phyloP scores from a whole-genome alignment of 768 basidiomycete genomes.

The Sistotremastrum niveocremeum region DNA sequence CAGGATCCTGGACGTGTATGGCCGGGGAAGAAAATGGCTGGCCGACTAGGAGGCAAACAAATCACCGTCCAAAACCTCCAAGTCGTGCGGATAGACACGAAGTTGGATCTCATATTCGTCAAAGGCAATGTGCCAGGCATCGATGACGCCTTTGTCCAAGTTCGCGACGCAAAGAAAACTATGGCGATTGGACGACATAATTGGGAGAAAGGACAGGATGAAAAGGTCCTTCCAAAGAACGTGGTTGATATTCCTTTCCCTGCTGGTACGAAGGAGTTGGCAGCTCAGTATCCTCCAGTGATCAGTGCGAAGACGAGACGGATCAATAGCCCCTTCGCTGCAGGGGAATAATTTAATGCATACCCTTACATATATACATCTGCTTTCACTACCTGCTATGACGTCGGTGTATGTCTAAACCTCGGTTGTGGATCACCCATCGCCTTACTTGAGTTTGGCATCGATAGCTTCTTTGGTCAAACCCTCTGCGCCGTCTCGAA shows the following conservation, averaged over 20 bases:
- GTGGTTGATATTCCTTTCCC: constrained; percentile 85
- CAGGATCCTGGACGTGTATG: constrained; percentile 94
- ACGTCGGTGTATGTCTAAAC: no score
- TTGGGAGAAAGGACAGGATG: constrained; percentile 56
- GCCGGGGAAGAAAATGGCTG: constrained; percentile 98
- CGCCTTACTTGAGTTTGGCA: constrained; percentile 27
- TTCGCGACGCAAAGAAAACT: constrained; percentile 86
- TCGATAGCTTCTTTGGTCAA: constrained; percentile 66
- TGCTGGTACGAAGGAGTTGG: constrained; percentile 71
- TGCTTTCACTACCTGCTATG: not conserved
- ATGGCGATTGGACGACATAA: constrained; percentile 50
- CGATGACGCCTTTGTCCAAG: constrained; percentile 74
- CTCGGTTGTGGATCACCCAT: no score
- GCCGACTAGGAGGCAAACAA: constrained; percentile 75
- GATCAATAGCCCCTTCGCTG: constrained; percentile 60
- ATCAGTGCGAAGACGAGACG: constrained; percentile 63
- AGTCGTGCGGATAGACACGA: constrained; percentile 78
- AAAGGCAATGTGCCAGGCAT: constrained; percentile 84
- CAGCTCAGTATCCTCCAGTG: constrained; percentile 46
- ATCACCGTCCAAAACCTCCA: constrained; percentile 79
- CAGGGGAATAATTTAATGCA: constrained; percentile 35
- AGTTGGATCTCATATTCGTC: constrained; percentile 80
- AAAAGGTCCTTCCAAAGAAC: constrained; percentile 70
- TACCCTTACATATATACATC: not conserved
- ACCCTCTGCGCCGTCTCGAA: constrained; percentile 69